These are phyloP conservation scores for Cryomyces minteri DNA, from an alignment of 495 filamentous ascomycete species.

Conservation along the genomic window DNA sequence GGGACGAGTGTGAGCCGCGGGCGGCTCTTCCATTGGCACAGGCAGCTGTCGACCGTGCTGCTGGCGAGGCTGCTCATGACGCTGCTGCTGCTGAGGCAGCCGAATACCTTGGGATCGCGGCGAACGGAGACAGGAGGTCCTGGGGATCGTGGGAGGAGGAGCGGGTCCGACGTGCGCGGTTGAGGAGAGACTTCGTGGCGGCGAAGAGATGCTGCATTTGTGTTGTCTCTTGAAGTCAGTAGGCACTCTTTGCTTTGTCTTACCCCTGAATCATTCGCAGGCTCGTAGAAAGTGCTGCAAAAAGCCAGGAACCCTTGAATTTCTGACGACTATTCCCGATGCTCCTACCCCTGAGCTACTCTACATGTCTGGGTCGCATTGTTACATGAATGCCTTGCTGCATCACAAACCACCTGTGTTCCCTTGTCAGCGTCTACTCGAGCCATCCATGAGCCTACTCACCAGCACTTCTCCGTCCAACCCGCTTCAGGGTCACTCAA, in stretches of 20 bases:
- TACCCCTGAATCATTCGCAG: background rate
- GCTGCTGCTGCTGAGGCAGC: too few relatives aligned
- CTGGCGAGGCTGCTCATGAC: too few relatives aligned
- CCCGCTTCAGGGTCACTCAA: constrained; percentile 9
- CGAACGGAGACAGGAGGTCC: too few relatives aligned
- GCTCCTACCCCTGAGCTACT: background rate
- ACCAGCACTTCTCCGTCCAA: constrained; percentile 10
- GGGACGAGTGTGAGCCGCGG: too few relatives aligned
- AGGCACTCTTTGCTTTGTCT: background rate
- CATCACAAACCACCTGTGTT: constrained; percentile 11
- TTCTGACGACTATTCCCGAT: background rate
- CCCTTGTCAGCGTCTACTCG: background rate
- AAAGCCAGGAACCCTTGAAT: background rate
- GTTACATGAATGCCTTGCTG: constrained; percentile 8
- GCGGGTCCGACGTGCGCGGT: too few relatives aligned
- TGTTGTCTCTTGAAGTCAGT: background rate
- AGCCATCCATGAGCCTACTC: background rate
- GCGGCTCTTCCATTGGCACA: too few relatives aligned
- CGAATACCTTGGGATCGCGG: too few relatives aligned
- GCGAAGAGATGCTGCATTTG: background rate
- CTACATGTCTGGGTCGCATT: constrained; percentile 1
- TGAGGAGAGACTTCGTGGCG: too few relatives aligned
- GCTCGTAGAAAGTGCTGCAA: background rate
- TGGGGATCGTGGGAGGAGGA: too few relatives aligned
- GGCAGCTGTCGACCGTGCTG: too few relatives aligned